Evolutionary conservation across 2,329 filamentous ascomycete species (phyloP).

Genomic region (Calonectria pseudoturangicola): DNA sequence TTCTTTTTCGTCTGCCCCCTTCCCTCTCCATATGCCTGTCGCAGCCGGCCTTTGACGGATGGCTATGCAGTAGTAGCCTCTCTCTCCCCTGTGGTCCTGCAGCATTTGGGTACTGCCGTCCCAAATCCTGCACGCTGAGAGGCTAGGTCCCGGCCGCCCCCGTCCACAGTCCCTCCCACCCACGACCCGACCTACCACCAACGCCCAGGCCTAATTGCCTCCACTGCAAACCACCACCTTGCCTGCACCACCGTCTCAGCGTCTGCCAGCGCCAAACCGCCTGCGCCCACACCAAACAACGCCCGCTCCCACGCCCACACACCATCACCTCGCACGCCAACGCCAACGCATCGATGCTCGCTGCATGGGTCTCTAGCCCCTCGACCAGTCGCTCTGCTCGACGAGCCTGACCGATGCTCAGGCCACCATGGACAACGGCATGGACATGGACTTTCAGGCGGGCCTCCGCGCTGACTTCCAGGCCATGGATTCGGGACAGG

Average conservation of each 20-base stretch:
- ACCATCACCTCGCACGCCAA: conserved; percentile 47
- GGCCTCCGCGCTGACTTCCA: conserved; percentile 48
- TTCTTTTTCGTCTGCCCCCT: conserved; percentile 29
- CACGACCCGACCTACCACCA: conserved; percentile 27
- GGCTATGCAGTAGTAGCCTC: conserved; percentile 23
- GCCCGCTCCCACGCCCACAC: conserved; percentile 60
- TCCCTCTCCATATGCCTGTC: conserved; percentile 14
- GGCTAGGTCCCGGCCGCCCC: conserved; percentile 20
- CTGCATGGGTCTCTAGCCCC: conserved; percentile 66
- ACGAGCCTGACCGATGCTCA: conserved; percentile 66
- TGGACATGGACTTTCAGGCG: conserved; percentile 57
- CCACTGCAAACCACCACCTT: conserved; percentile 32
- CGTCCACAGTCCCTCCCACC: conserved; percentile 27
- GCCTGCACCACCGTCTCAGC: conserved; percentile 30
- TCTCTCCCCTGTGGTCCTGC: conserved; percentile 26
- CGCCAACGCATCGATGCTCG: conserved; percentile 70
- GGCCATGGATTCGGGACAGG: conserved; percentile 49
- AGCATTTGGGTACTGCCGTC: conserved; percentile 30
- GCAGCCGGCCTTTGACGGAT: conserved; percentile 17
- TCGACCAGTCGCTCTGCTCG: conserved; percentile 64
- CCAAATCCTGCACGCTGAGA: conserved; percentile 23
- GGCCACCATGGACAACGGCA: conserved; percentile 68
- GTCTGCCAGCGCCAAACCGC: conserved; percentile 44
- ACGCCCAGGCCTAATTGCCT: conserved; percentile 29
- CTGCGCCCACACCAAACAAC: conserved; percentile 43